phyloP scores from a whole-genome alignment of 441 rosid species.

The Corymbia citriodora region DNA sequence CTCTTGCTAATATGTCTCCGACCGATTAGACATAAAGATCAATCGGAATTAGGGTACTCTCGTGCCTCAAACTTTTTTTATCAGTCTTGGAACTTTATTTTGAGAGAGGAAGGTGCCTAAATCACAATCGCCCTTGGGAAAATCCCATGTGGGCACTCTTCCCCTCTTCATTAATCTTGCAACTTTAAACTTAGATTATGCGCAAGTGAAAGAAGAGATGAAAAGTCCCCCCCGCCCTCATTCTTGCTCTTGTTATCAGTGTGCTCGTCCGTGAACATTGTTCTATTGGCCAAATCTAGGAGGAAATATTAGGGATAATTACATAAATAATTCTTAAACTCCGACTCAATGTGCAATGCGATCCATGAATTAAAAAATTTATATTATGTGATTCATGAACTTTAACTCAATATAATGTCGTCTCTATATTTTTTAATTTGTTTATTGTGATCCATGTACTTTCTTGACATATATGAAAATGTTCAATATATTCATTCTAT shows the following conservation, averaged over 20 bases:
- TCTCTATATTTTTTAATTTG: too few species aligned
- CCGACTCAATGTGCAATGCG: too few species aligned
- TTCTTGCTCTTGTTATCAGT: not conserved
- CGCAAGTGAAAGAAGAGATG: not conserved
- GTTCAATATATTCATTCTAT: too few species aligned
- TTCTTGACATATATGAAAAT: too few species aligned
- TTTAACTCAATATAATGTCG: too few species aligned
- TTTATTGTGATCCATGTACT: too few species aligned
- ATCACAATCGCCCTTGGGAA: not conserved
- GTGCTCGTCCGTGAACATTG: not conserved
- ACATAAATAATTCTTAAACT: too few species aligned
- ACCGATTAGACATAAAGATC: not conserved
- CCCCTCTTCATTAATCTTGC: not conserved
- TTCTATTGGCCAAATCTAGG: not conserved
- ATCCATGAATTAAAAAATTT: too few species aligned
- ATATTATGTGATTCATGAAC: too few species aligned
- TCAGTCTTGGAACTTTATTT: not conserved
- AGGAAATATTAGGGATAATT: too few species aligned
- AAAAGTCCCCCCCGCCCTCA: not conserved
- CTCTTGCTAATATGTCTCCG: not conserved
- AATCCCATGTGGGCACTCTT: not conserved
- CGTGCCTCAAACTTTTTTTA: not conserved
- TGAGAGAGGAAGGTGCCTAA: not conserved
- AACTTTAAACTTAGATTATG: not conserved
- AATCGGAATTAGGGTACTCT: not conserved